Conservation (phyloP, 2,329 filamentous ascomycete species). For the Calcarisporium arbuscula region DNA sequence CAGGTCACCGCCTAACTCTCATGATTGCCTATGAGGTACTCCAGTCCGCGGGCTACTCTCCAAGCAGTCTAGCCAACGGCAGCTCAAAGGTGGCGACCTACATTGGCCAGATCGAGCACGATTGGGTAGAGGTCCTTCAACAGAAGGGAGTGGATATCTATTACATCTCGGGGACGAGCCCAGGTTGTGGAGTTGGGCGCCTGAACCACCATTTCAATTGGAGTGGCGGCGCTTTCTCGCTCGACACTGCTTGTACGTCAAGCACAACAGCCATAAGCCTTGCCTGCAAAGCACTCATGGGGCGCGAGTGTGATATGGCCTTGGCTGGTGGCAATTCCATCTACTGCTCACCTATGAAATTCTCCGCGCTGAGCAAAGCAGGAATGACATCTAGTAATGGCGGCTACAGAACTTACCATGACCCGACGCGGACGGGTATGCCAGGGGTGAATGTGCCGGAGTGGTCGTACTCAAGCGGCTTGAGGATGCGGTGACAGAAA, state of each 20-base stretch:
- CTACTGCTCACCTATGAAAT: background rate
- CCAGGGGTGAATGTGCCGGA: slow-evolving; percentile 68
- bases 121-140: background rate
- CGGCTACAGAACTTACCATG: slow-evolving; percentile 63
- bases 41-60: slow-evolving; percentile 48
- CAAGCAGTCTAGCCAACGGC: background rate
- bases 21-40: slow-evolving; percentile 60
- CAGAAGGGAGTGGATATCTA: too few species aligned
- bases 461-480: slow-evolving; percentile 71
- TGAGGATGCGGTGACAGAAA: slow-evolving; percentile 67
- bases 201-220: slow-evolving; percentile 23
- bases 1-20: slow-evolving; percentile 56
- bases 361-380: slow-evolving; percentile 50
- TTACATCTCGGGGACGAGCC: background rate
- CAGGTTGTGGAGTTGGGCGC: slow-evolving; percentile 19
- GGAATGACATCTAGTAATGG: slow-evolving; percentile 49
- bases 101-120: slow-evolving; percentile 47
- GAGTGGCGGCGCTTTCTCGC: slow-evolving; percentile 13
- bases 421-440: slow-evolving; percentile 75
- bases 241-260: slow-evolving; percentile 19
- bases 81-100: slow-evolving; percentile 61
- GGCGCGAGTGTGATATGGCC: slow-evolving; percentile 51
- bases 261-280: too few species aligned
- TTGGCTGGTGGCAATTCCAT: background rate
- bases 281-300: slow-evolving; percentile 55